Base-by-base conservation (phyloP, 192 early-diverging fungal species). In the Mortierella hygrophila region DNA sequence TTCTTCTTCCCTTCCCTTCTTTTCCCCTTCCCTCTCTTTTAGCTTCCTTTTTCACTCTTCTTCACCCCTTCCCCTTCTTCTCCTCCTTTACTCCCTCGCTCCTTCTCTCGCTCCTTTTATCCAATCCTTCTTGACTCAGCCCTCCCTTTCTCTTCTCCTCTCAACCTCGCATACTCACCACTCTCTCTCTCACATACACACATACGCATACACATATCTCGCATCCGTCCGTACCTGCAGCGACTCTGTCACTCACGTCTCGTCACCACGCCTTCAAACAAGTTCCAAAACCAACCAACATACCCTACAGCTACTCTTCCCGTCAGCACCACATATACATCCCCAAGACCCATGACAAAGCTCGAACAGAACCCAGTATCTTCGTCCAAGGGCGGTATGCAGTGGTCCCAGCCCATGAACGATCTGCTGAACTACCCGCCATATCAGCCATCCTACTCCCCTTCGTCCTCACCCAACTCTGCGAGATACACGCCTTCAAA, bases 301-400 rank as follows among this genome's bases (percentile, higher is more conserved):
- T 47, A 41, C 40, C 40, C 72, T 8, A 73, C 72, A 54, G 46
- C 71, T 40, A 72, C 4, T 72, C 0, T 16, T 72, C 21, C 10
- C 40, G 44, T 41, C 40, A 40, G 0, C 3, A 72, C 21, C 9
- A 49, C 0, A 57, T 23, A 23, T 57, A 6, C 2, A 23, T 57
- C 55, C 6, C 23, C 13, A 47, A 42, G 21, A 26, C 72, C 26
- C 26, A 85, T 85, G 83, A 85, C 83, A 76, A 85, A 85, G 77
- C 78, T 85, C 54, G 83, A 85, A 32, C 83, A 75, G 47, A 85
- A 75, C 29, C 60, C 78, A n/a, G 76, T 80, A 70, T 75, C 83
- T 32, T 79, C 83, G 7, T 76, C 83, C 55, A 85, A 80, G 38
- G 49, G 78, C 49, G 49, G 78, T 40, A 80, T 80, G 55, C 83